Percentiles rank a stretch among this genome's conserved stretches.
These are phyloP conservation scores for Lentinula edodes DNA, from an alignment of 768 basidiomycete genomes.

Conservation along the genomic window DNA sequence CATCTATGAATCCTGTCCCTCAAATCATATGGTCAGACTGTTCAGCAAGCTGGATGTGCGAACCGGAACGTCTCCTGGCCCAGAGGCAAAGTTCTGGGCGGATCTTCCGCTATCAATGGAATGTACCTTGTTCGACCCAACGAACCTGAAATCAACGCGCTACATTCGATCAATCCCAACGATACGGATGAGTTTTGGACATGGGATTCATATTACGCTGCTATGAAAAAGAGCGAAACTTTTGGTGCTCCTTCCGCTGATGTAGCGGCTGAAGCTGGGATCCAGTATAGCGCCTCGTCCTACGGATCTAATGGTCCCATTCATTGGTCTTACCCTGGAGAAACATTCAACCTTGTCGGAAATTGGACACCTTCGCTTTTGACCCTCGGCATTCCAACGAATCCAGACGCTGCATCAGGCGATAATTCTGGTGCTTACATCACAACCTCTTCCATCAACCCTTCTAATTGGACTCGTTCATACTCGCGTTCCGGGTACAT, in stretches of 20 bases:
- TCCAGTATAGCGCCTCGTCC: slow-evolving; percentile 32
- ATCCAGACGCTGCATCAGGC: slow-evolving; percentile 32
- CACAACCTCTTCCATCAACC: slow-evolving; percentile 6
- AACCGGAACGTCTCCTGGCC: slow-evolving; percentile 49
- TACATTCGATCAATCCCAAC: slow-evolving; percentile 26
- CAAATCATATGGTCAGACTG: slow-evolving; percentile 19
- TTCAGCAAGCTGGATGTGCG: slow-evolving; percentile 37
- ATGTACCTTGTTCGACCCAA: slow-evolving; percentile 59
- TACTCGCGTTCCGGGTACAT: slow-evolving; percentile 52
- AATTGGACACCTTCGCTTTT: slow-evolving; percentile 36
- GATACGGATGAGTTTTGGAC: slow-evolving; percentile 30
- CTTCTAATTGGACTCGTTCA: slow-evolving; percentile 51
- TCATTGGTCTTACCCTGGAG: slow-evolving; percentile 20
- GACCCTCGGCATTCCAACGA: slow-evolving; percentile 26
- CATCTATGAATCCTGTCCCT: too few relatives aligned
- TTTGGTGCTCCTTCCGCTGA: slow-evolving; percentile 42
- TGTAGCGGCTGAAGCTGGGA: slow-evolving; percentile 30
- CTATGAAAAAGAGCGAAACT: slow-evolving; percentile 46
- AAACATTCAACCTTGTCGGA: slow-evolving; percentile 31
- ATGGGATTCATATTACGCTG: slow-evolving; percentile 35
- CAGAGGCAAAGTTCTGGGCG: slow-evolving; percentile 65
- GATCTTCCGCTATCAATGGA: slow-evolving; percentile 65
- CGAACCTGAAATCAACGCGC: slow-evolving; percentile 38
- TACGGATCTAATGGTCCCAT: slow-evolving; percentile 45
- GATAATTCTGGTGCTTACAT: slow-evolving; percentile 25